A percentile compares a stretch with the other conserved stretches of the same genome.
Evolutionary conservation across 208 protist genomes (phyloP).

Genomic region (Trypanosoma conorhini): DNA sequence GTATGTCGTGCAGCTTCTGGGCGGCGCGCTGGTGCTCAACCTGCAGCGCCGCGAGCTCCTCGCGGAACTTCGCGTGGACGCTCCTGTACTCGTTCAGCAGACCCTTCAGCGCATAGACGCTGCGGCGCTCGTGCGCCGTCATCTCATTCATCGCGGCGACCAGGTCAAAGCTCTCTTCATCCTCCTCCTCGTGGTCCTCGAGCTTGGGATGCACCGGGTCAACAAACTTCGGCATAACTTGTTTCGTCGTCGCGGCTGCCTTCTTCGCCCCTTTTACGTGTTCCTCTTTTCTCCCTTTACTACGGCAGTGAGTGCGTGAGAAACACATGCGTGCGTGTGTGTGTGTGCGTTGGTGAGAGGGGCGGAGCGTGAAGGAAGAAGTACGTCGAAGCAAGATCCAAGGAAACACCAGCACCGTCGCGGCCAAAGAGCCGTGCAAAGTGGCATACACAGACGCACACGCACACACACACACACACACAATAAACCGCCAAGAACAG

Average conservation of each 20-base stretch:
- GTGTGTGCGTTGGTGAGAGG: slow-evolving; percentile 7
- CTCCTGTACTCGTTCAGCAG: slow-evolving; percentile 52
- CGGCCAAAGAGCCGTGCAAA: too few relatives aligned
- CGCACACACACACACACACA: slow-evolving; percentile 8
- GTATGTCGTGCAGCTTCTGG: slow-evolving; percentile 36
- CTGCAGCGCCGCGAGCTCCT: slow-evolving; percentile 38
- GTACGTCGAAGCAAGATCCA: background rate
- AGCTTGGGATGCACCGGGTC: slow-evolving; percentile 25
- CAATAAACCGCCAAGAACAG: slow-evolving; percentile 10
- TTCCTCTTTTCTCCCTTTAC: slow-evolving; percentile 8
- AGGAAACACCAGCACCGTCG: too few relatives aligned
- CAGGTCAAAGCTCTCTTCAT: slow-evolving; percentile 55
- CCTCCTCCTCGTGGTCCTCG: slow-evolving; percentile 35
- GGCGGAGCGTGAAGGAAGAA: slow-evolving; percentile 9
- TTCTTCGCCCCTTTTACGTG: slow-evolving; percentile 7
- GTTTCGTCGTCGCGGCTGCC: slow-evolving; percentile 19
- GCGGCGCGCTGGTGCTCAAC: slow-evolving; percentile 29
- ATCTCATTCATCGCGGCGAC: slow-evolving; percentile 60
- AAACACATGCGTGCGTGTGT: slow-evolving; percentile 5
- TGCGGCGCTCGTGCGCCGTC: slow-evolving; percentile 43
- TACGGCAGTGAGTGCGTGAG: background rate
- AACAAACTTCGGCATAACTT: slow-evolving; percentile 27
- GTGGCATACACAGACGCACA: background rate
- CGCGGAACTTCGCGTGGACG: slow-evolving; percentile 34
- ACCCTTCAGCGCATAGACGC: slow-evolving; percentile 64